Evolutionary conservation across 31 red algal genomes (phyloP), one percentile per base, ranked within the genome.

Genomic region (Odonthalia washingtoniensis): DNA sequence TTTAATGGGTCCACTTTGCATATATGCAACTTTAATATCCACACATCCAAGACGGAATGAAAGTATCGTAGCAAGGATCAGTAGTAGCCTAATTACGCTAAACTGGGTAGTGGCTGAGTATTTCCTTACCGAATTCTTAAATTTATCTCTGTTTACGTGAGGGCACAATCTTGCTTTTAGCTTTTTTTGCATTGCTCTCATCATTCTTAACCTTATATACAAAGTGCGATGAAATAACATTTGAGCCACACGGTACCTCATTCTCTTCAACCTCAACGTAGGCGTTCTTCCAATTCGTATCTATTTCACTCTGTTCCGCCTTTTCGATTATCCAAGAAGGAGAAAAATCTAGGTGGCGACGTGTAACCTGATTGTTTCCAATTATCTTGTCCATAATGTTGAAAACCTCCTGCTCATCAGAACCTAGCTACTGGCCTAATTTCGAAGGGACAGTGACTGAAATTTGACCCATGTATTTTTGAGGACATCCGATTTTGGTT

Each of bases 11-110:
- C 61, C 65, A 2, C 63, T 37, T 41, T 83, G 61, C 0, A 53
- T 18, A 49, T 74, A 52, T 18, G 67, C 65, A 24, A 14, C 43
- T 62, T 85, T 85, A 12, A 85, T 74, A 34, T 85, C 82, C 1
- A 85, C 4, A 6, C 66, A 73, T 4, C 66, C 82, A 3, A 85
- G 17, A 0, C 42, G 44, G 26, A 85, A 35, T 2, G 18, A 14
- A n/a, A 85, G 67, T 2, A 42, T 34, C 2, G 42, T 43, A 37
- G 40, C 65, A 26, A n/a, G n/a, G n/a, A n/a, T 44, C 28, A 77
- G 40, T 16, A 77, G 73, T 24, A 77, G 33, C 14, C 73, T 40
- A 16, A 77, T 77, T 14, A 77, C 40, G 12, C 43, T 37, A 39
- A 77, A 77, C 33, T 77, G 73, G 32, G 73, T 28, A 14, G 37